Evolutionary conservation across 2,329 filamentous ascomycete species (phyloP).

Genomic region (Lasiodiplodia hormozganensis): DNA sequence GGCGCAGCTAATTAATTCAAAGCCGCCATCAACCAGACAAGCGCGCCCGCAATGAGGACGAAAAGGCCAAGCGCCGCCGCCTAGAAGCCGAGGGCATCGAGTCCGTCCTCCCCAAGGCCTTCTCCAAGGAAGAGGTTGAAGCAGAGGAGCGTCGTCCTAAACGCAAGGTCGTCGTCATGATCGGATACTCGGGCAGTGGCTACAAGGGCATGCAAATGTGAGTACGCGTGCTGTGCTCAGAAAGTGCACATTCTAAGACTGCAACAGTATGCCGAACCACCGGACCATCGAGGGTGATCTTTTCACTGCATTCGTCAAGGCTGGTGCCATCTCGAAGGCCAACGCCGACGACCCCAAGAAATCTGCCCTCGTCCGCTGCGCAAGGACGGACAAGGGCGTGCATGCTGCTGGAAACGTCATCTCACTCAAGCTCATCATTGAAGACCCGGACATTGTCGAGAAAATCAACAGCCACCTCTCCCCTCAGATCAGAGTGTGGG

Average conservation of each 20-base stretch:
- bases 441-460: constrained; percentile 83
- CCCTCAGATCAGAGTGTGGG: constrained; percentile 93
- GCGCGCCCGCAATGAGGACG: constrained; percentile 51
- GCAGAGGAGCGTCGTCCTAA: constrained; percentile 88
- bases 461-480: constrained; percentile 90
- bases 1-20: constrained; percentile 48
- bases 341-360: constrained; percentile 98
- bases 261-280: constrained; percentile 43
- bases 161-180: constrained; percentile 92
- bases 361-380: constrained; percentile 90
- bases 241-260: neutral
- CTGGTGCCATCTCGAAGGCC: constrained; percentile 92
- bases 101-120: constrained; percentile 64
- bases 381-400: constrained; percentile 95
- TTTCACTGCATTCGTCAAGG: constrained; percentile 88
- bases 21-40: constrained; percentile 54
- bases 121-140: constrained; percentile 82
- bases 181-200: constrained; percentile 94
- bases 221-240: constrained; percentile 28
- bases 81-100: constrained; percentile 43
- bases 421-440: constrained; percentile 92
- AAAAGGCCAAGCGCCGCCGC: constrained; percentile 49
- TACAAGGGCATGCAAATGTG: constrained; percentile 96
- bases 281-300: constrained; percentile 97
- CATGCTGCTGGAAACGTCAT: constrained; percentile 96